phyloP scores from a whole-genome alignment of 257 asterid species.

The Anisodus acutangulus region DNA sequence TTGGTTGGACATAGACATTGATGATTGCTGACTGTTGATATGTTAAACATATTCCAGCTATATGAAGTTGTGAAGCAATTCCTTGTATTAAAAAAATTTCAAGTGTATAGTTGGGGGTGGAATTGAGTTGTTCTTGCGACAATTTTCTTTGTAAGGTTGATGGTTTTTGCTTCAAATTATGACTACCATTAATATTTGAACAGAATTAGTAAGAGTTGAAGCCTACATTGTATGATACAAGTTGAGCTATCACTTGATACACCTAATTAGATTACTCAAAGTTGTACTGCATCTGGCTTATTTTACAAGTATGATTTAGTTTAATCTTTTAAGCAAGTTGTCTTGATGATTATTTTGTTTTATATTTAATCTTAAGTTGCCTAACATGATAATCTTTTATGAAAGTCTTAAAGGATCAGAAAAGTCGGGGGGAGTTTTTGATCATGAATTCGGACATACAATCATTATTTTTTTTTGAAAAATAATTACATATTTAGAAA shows the following conservation, averaged over 20 bases:
- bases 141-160: background rate
- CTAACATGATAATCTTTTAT: background rate
- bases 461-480: too few relatives aligned
- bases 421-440: too few relatives aligned
- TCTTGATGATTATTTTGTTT: too few relatives aligned
- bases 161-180: background rate
- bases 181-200: background rate
- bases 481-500: too few relatives aligned
- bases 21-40: constrained; percentile 17
- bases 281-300: background rate
- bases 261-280: background rate
- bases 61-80: background rate
- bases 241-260: constrained; percentile 1
- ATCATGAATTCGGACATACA: too few relatives aligned
- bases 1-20: background rate
- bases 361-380: too few relatives aligned
- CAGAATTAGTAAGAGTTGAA: background rate
- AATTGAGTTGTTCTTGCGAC: background rate
- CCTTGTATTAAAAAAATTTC: background rate
- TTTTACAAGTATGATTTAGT: too few relatives aligned
- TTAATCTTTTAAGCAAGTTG: too few relatives aligned
- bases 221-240: background rate
- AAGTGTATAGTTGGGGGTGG: background rate
- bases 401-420: too few relatives aligned
- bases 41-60: background rate